These are phyloP conservation scores for Mariannaea elegans DNA, from an alignment of 2,329 filamentous ascomycete genomes.

Conservation along the genomic window DNA sequence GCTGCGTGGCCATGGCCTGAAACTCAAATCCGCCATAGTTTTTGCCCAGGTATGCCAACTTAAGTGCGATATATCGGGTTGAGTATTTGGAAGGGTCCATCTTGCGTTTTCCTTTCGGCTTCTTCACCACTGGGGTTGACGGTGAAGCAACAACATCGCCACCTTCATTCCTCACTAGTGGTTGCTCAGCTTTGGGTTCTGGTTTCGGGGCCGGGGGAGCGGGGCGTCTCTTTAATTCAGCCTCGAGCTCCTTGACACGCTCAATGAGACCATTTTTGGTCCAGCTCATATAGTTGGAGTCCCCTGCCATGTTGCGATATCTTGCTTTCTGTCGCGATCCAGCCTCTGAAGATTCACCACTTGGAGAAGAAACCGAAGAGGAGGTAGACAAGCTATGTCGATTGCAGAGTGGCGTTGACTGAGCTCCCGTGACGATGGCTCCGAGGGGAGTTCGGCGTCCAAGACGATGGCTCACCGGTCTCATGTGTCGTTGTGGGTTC, in stretches of 20 bases:
- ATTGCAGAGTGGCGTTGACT: constrained; percentile 6
- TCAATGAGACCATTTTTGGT: constrained; percentile 73
- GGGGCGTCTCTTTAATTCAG: constrained; percentile 64
- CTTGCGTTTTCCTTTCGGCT: constrained; percentile 56
- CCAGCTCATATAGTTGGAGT: constrained; percentile 70
- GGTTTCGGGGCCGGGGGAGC: constrained; percentile 39
- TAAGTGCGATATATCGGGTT: constrained; percentile 87
- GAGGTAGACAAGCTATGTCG: constrained; percentile 16
- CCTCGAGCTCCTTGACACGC: constrained; percentile 74
- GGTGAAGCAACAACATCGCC: constrained; percentile 4
- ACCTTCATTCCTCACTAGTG: constrained; percentile 3
- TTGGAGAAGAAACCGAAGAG: constrained; percentile 28
- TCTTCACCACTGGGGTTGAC: constrained; percentile 24
- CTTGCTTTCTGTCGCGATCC: constrained; percentile 25
- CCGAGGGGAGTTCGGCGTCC: constrained; percentile 40
- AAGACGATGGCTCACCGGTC: constrained; percentile 34
- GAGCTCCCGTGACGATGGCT: constrained; percentile 24
- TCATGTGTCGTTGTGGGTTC: constrained; percentile 43
- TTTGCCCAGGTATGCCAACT: constrained; percentile 92
- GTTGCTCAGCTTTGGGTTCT: constrained; percentile 12
- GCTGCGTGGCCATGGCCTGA: constrained; percentile 74
- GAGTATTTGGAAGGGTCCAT: constrained; percentile 85
- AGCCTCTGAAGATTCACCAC: constrained; percentile 32
- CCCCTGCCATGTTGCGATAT: constrained; percentile 43
- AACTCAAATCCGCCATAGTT: constrained; percentile 95